These are phyloP conservation scores for Chaetomiaceae sp. DNA, from an alignment of 2,329 filamentous ascomycete genomes.

Conservation along the genomic window DNA sequence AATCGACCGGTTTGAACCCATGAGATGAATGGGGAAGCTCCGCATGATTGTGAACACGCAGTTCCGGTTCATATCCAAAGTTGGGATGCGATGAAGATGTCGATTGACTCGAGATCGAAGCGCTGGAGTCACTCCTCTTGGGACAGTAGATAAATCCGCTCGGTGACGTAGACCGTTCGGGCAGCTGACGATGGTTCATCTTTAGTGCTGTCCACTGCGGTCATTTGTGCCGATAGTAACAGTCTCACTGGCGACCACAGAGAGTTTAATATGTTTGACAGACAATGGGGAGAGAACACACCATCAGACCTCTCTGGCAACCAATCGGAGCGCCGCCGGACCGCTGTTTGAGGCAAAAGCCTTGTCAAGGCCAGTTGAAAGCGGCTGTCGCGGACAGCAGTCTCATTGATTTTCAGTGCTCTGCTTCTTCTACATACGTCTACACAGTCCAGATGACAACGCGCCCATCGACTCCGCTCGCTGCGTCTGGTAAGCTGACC, in stretches of 20 bases:
- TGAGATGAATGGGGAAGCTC: neutral
- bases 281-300: neutral
- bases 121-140: neutral
- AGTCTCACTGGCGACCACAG: too few species aligned
- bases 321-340: conserved; percentile 10
- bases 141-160: neutral
- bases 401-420: neutral
- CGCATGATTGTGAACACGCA: neutral
- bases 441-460: conserved; percentile 72
- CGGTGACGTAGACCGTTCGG: neutral
- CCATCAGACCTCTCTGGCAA: neutral
- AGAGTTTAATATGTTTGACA: too few species aligned
- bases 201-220: neutral
- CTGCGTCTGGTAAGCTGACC: conserved; percentile 39
- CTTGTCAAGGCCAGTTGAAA: conserved; percentile 11
- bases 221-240: neutral
- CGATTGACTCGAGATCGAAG: neutral
- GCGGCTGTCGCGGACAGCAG: conserved; percentile 12
- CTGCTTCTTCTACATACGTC: conserved; percentile 18
- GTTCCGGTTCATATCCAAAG: too few species aligned
- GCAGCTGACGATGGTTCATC: neutral
- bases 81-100: too few species aligned
- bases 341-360: neutral
- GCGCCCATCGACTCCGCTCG: conserved; percentile 76
- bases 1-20: neutral